Base-by-base conservation (phyloP, 345 rosid genomes). In the Bruguiera parviflora region DNA sequence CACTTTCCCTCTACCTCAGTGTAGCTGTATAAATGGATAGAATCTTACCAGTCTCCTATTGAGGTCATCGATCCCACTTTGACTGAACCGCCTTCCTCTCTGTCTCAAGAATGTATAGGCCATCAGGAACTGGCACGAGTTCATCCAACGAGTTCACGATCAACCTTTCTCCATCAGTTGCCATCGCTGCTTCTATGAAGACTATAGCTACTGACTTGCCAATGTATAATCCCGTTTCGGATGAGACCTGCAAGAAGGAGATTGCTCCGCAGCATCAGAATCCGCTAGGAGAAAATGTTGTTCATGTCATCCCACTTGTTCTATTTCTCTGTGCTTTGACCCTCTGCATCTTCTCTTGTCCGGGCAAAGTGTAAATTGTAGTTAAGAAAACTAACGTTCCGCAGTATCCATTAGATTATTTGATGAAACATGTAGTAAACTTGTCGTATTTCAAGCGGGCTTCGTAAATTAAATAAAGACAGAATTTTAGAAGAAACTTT, bases 291-390 rank as follows among this genome's bases (percentile, higher is more conserved):
- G 80, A 83, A 68, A 73, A 71, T 69, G 78, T 79, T 5, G 53
- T 91, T 58, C 92, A 89, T 58, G 51, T 89, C 27, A 87, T 91
- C 67, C 97, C 97, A n/a, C 66, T 82, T 22, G 78, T 85, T 71
- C 77, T 86, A 1, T 21, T 86, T 71, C 76, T 89, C 2, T 91
- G 95, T 69, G 87, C 72, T 80, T 78, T 89, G 9, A 73, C 75
- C 75, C 92, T 86, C 16, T 87, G 96, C 92, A 27, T 76, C 35
- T 83, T 82, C 47, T 91, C 88, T 67, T 73, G 32, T 66, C 66
- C 72, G 22, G 67, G 11, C 63, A 57, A 64, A 5, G 28, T 27
- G n/a, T 52, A 32, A 33, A 31, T 7, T 9, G 13, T 31, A 35
- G 39, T 35, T 35, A 35, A 35, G 8, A 35, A 35, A 35, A 35